phyloP scores from a whole-genome alignment of 2,329 filamentous ascomycete species.

The Emydomyces testavorans region DNA sequence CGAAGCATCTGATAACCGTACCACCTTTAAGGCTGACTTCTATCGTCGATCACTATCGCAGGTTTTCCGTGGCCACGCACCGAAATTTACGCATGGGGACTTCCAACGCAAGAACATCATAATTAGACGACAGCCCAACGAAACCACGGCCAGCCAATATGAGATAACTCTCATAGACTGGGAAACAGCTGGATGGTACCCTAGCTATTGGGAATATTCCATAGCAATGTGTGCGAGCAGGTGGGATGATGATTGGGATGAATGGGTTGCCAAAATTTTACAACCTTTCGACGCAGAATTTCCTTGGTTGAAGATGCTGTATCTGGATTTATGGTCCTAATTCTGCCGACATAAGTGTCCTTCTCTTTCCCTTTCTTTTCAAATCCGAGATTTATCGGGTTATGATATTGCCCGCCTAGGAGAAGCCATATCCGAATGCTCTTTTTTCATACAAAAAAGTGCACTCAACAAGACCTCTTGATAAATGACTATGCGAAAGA shows the following conservation, averaged over 20 bases:
- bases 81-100: conserved; percentile 25
- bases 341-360: neutral
- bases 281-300: conserved; percentile 25
- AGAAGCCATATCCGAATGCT: neutral
- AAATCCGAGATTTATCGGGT: too few relatives aligned
- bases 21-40: conserved; percentile 20
- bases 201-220: conserved; percentile 32
- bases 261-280: conserved; percentile 24
- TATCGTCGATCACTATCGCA: conserved; percentile 20
- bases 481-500: neutral
- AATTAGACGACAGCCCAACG: conserved; percentile 12
- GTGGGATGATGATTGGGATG: conserved; percentile 29
- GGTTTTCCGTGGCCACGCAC: conserved; percentile 19
- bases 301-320: conserved; percentile 23
- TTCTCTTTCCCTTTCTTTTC: too few relatives aligned
- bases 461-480: neutral
- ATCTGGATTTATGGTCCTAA: conserved; percentile 21
- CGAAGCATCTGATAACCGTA: conserved; percentile 13
- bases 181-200: conserved; percentile 33
- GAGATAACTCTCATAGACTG: conserved; percentile 31
- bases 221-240: conserved; percentile 24
- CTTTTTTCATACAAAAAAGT: neutral
- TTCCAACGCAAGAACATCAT: conserved; percentile 27
- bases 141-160: conserved; percentile 5
- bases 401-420: too few relatives aligned